Evolutionary conservation across 2,329 filamentous ascomycete species (phyloP).

Genomic region (Colletotrichum sansevieriae): DNA sequence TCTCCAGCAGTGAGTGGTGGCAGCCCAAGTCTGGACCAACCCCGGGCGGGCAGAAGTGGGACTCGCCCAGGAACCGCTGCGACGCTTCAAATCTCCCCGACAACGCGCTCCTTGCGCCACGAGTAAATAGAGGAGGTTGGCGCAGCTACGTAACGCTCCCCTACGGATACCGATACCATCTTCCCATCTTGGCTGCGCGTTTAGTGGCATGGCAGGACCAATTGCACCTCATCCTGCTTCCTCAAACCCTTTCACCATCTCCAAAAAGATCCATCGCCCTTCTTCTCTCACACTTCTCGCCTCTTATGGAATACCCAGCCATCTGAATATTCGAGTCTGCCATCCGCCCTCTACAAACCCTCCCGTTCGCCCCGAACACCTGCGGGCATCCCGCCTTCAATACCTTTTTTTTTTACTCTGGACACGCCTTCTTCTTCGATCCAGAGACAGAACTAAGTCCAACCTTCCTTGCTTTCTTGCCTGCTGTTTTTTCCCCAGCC

Average conservation of each 20-base stretch:
- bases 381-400: conserved; percentile 27
- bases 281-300: conserved; percentile 16
- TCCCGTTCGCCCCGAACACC: conserved; percentile 20
- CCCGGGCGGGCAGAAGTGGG: conserved; percentile 11
- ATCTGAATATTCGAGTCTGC: conserved; percentile 43
- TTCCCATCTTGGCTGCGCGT: conserved; percentile 16
- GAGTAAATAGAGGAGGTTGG: conserved; percentile 44
- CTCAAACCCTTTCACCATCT: conserved; percentile 19
- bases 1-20: conserved; percentile 8
- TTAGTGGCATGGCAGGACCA: conserved; percentile 42
- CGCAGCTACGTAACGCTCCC: conserved; percentile 41
- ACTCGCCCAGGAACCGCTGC: conserved; percentile 39
- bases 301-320: conserved; percentile 39
- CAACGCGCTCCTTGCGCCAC: conserved; percentile 37
- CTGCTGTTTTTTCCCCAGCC: conserved; percentile 31
- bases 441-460: conserved; percentile 44
- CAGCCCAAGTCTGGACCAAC: background rate
- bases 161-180: conserved; percentile 6
- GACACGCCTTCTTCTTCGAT: conserved; percentile 11
- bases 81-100: conserved; percentile 41
- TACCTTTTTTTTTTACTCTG: conserved; percentile 7
- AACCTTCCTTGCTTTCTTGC: conserved; percentile 24
- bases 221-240: conserved; percentile 28
- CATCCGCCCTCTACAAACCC: conserved; percentile 30
- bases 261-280: conserved; percentile 33